A percentile compares a stretch with the other conserved stretches of the same genome.
These are phyloP conservation scores for Fonsecaea monophora DNA, from an alignment of 2,329 filamentous ascomycete genomes.

Conservation along the genomic window DNA sequence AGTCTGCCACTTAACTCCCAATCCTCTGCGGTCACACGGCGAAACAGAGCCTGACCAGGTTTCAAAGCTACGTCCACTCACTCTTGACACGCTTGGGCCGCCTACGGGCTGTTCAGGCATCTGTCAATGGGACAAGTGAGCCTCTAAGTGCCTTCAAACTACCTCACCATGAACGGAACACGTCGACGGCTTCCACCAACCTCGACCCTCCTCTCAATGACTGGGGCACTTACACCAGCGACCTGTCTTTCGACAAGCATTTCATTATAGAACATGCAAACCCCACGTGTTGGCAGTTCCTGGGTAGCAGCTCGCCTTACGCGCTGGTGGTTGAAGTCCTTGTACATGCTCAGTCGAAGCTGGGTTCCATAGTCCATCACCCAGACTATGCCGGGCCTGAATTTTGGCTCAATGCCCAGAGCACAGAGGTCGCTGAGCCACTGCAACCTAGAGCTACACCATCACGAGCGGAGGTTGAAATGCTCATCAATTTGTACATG, in stretches of 20 bases:
- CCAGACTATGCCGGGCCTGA: slow-evolving; percentile 38
- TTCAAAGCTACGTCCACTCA: slow-evolving; percentile 40
- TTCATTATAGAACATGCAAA: slow-evolving; percentile 40
- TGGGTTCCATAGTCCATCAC: slow-evolving; percentile 38
- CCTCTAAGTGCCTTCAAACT: slow-evolving; percentile 20
- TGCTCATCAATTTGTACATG: slow-evolving; percentile 43
- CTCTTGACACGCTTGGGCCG: slow-evolving; percentile 39
- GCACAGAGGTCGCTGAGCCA: slow-evolving; percentile 33
- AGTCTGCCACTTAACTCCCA: slow-evolving; percentile 10
- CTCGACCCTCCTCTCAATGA: slow-evolving; percentile 29
- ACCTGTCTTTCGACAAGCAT: slow-evolving; percentile 41
- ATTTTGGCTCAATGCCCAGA: slow-evolving; percentile 39
- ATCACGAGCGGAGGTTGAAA: slow-evolving; percentile 36
- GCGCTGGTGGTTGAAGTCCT: slow-evolving; percentile 40
- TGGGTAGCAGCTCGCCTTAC: slow-evolving; percentile 40
- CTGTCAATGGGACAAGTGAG: slow-evolving; percentile 33
- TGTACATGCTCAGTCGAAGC: slow-evolving; percentile 39
- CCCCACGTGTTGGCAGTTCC: slow-evolving; percentile 41
- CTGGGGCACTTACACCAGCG: slow-evolving; percentile 38
- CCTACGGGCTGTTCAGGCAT: slow-evolving; percentile 37
- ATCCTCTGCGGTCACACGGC: neutral
- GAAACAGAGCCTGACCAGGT: slow-evolving; percentile 9
- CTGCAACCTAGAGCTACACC: slow-evolving; percentile 33
- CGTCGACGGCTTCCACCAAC: slow-evolving; percentile 25
- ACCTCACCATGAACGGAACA: slow-evolving; percentile 30